These are phyloP conservation scores for Xylaria longipes DNA, from an alignment of 495 filamentous ascomycete genomes.

Conservation along the genomic window DNA sequence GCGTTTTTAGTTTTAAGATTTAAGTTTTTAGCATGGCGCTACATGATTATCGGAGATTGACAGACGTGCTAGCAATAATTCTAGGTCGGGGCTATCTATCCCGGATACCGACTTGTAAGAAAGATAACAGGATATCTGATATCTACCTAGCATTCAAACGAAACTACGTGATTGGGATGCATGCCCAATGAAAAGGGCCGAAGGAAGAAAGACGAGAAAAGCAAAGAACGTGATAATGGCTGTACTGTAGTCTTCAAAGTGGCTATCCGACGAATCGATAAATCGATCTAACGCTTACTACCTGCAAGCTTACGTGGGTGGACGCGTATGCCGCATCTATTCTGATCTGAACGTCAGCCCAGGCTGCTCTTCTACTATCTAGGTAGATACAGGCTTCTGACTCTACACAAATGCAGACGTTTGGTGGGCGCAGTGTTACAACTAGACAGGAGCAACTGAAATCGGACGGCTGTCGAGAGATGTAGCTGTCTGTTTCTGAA, in stretches of 20 bases:
- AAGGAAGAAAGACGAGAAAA: background rate
- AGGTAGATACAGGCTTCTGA: background rate
- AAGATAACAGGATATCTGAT: background rate
- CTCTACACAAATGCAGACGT: background rate
- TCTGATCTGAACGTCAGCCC: background rate
- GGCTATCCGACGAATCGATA: background rate
- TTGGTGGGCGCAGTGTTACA: background rate
- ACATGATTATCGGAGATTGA: too few relatives aligned
- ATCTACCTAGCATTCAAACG: background rate
- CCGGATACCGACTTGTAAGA: background rate
- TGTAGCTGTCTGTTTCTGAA: background rate
- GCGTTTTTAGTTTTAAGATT: too few relatives aligned
- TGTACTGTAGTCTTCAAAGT: background rate
- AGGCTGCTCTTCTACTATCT: background rate
- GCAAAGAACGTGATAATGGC: background rate
- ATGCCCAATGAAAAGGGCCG: background rate
- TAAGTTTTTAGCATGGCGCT: too few relatives aligned
- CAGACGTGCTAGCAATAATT: background rate
- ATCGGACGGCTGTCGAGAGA: background rate
- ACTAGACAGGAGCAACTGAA: background rate
- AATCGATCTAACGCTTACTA: background rate
- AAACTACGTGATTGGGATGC: background rate
- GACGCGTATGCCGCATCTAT: conserved; percentile 15
- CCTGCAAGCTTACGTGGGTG: conserved; percentile 12
- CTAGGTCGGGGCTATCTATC: background rate